phyloP scores from a whole-genome alignment of 192 early-diverging fungal genomes.

The Pilobolus umbonatus region DNA sequence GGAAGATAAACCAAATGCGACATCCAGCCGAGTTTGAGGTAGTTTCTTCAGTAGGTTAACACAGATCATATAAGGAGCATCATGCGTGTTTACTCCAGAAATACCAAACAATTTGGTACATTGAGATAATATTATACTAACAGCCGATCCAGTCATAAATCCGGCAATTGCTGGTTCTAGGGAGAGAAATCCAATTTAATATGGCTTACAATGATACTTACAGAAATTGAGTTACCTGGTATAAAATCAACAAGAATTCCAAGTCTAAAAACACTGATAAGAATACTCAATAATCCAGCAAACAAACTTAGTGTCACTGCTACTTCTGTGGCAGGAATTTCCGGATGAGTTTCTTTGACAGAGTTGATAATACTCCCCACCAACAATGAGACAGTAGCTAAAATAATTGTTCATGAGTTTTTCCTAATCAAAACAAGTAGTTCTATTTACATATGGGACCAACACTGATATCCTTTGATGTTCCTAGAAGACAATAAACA shows the following conservation, averaged over 20 bases:
- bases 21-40: slow-evolving; percentile 45
- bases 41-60: slow-evolving; percentile 38
- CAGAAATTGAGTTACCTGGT: slow-evolving; percentile 36
- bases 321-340: slow-evolving; percentile 49
- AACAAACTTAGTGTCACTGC: slow-evolving; percentile 53
- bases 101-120: slow-evolving; percentile 76
- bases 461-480: slow-evolving; percentile 70
- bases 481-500: slow-evolving; percentile 66
- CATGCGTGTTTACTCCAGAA: slow-evolving; percentile 65
- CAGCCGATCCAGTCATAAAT: slow-evolving; percentile 81
- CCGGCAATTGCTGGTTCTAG: slow-evolving; percentile 78
- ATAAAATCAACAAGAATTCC: slow-evolving; percentile 87
- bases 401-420: neutral
- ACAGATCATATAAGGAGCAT: slow-evolving; percentile 48
- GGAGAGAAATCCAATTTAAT: no score
- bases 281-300: slow-evolving; percentile 57
- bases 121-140: slow-evolving; percentile 75
- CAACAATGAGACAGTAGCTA: slow-evolving; percentile 70
- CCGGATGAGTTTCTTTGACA: slow-evolving; percentile 4
- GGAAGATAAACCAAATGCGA: slow-evolving; percentile 49
- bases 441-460: slow-evolving; percentile 52
- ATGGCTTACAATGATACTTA: no score
- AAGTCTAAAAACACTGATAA: slow-evolving; percentile 73
- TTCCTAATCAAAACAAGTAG: neutral
- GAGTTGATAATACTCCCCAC: slow-evolving; percentile 57